Conservation (phyloP, 169 alveolate genomes). For the Eimeria acervulina region DNA sequence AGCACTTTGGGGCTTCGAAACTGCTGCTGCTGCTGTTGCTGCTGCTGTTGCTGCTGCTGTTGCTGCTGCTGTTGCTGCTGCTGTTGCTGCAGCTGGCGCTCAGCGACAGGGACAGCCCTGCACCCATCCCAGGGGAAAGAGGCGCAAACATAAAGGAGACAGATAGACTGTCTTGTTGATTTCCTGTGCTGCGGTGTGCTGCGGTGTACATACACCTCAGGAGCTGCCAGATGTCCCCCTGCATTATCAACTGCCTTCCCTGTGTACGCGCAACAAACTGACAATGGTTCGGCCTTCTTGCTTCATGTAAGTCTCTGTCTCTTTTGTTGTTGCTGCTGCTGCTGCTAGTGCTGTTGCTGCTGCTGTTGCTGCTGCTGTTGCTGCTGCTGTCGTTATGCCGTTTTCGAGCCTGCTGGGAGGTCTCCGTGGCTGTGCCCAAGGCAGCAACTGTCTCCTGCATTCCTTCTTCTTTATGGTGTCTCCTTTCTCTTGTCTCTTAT, state of each 20-base stretch:
- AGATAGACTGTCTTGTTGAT: too few species aligned
- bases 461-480: neutral
- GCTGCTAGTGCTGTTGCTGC: neutral
- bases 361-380: neutral
- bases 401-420: too few species aligned
- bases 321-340: slow-evolving; percentile 18
- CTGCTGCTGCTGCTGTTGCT: neutral
- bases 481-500: neutral
- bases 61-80: neutral
- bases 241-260: slow-evolving; percentile 88
- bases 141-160: too few species aligned
- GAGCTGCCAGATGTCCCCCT: slow-evolving; percentile 88
- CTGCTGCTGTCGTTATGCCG: neutral
- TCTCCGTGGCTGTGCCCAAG: too few species aligned
- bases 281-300: slow-evolving; percentile 85
- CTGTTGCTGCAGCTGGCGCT: neutral
- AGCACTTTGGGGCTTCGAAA: neutral
- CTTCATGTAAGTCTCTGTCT: slow-evolving; percentile 79
- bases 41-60: neutral
- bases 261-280: slow-evolving; percentile 84
- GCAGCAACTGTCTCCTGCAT: neutral
- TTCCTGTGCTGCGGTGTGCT: neutral
- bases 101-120: neutral
- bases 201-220: slow-evolving; percentile 65
- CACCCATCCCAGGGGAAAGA: too few species aligned